These are phyloP conservation scores for Pisolithus orientalis DNA, from an alignment of 768 basidiomycete genomes.

Conservation along the genomic window DNA sequence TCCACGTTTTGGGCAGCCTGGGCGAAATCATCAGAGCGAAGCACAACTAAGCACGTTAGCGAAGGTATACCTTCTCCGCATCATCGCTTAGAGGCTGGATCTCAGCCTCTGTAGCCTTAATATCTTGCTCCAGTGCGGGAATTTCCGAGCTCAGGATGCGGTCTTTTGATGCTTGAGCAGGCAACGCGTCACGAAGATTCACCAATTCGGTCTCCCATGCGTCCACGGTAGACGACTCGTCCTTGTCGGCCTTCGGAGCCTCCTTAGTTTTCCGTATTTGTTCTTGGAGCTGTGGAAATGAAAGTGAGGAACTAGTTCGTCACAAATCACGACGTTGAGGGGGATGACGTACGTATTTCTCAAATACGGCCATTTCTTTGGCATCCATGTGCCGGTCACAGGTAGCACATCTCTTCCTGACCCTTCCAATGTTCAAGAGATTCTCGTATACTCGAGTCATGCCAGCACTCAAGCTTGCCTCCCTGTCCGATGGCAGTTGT, in stretches of 20 bases:
- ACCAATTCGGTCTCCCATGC: conserved; percentile 58
- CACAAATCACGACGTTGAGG: background rate
- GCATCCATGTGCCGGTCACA: conserved; percentile 68
- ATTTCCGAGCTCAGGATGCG: conserved; percentile 58
- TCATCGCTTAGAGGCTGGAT: conserved; percentile 44
- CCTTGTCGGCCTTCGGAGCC: conserved; percentile 30
- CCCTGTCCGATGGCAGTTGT: conserved; percentile 7
- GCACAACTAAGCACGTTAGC: background rate
- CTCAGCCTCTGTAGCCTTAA: conserved; percentile 49
- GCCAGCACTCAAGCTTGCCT: conserved; percentile 21
- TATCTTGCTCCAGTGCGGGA: conserved; percentile 55
- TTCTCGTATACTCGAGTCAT: conserved; percentile 45
- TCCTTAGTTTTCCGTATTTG: conserved; percentile 51
- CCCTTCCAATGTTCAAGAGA: conserved; percentile 51
- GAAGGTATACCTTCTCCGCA: conserved; percentile 57
- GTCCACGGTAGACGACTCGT: conserved; percentile 40
- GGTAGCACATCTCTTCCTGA: conserved; percentile 63
- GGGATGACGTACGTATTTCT: conserved; percentile 53
- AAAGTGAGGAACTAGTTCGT: conserved; percentile 1
- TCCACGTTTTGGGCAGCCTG: conserved; percentile 52
- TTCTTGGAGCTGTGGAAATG: conserved; percentile 47
- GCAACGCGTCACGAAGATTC: conserved; percentile 51
- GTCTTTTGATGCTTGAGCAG: conserved; percentile 47
- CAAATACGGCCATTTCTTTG: conserved; percentile 51
- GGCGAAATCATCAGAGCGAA: background rate